Percentiles rank a stretch among this genome's conserved stretches.
Evolutionary conservation across 352 stramenopile species (phyloP).

Genomic region (Aphanomyces astaci): DNA sequence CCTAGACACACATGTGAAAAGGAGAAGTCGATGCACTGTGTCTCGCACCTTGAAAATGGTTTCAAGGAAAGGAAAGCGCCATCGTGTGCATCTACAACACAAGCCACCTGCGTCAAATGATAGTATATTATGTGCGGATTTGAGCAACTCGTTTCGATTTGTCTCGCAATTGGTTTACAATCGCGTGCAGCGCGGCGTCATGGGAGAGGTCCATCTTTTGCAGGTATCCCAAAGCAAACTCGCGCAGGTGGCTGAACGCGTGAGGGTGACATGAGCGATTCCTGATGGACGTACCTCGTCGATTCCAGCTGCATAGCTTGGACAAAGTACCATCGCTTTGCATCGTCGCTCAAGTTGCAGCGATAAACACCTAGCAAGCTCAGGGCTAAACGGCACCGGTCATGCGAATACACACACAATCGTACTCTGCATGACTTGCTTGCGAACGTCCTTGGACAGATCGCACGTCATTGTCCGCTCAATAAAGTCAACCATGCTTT

Average conservation of each 20-base stretch:
- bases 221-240: constrained; percentile 5
- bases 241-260: background rate
- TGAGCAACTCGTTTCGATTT: constrained; percentile 16
- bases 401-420: too few species aligned
- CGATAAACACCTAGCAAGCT: background rate
- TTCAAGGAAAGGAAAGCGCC: too few species aligned
- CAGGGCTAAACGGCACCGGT: too few species aligned
- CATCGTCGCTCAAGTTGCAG: background rate
- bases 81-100: background rate
- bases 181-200: background rate
- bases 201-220: background rate
- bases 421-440: background rate
- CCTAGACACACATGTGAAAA: background rate
- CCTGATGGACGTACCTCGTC: background rate
- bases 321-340: constrained; percentile 2
- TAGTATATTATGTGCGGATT: background rate
- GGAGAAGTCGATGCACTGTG: background rate
- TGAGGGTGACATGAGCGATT: background rate
- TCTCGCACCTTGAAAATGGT: background rate
- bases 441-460: background rate
- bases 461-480: background rate
- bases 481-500: background rate
- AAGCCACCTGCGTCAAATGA: background rate
- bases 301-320: background rate
- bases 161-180: constrained; percentile 10